Conservation (phyloP, 139 green algal genomes). For the Astrephomene gubernaculifera region DNA sequence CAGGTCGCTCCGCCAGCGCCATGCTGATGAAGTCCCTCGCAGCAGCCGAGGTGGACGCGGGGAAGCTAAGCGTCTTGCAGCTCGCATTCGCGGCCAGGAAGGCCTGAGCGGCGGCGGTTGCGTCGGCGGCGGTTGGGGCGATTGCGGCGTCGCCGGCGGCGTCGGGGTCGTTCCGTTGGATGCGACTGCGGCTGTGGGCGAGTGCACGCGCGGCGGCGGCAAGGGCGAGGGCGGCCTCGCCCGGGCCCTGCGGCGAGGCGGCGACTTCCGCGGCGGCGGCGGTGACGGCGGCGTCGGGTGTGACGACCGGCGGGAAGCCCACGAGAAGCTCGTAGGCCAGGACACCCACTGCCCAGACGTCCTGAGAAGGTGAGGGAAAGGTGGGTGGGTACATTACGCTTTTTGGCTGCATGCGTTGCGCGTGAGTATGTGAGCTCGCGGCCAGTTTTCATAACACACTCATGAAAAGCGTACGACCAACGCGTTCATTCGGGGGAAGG, state of each 20-base stretch:
- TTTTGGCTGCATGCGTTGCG: neutral
- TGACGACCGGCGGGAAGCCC: neutral
- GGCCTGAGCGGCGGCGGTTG: too few relatives aligned
- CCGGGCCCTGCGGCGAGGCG: too few relatives aligned
- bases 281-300: too few relatives aligned
- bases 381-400: neutral
- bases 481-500: too few relatives aligned
- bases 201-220: too few relatives aligned
- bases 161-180: too few relatives aligned
- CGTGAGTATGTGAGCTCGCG: neutral
- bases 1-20: conserved; percentile 3
- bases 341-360: neutral
- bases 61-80: conserved; percentile 19
- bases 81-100: conserved; percentile 15
- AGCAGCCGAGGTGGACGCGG: neutral
- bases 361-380: neutral
- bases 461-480: neutral
- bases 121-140: too few relatives aligned
- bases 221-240: too few relatives aligned
- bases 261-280: too few relatives aligned
- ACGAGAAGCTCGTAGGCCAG: neutral
- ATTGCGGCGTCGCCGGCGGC: too few relatives aligned
- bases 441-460: neutral
- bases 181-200: too few relatives aligned
- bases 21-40: conserved; percentile 18